Conservation (phyloP, 2,329 filamentous ascomycete species). For the Emmonsiellopsis sp. region DNA sequence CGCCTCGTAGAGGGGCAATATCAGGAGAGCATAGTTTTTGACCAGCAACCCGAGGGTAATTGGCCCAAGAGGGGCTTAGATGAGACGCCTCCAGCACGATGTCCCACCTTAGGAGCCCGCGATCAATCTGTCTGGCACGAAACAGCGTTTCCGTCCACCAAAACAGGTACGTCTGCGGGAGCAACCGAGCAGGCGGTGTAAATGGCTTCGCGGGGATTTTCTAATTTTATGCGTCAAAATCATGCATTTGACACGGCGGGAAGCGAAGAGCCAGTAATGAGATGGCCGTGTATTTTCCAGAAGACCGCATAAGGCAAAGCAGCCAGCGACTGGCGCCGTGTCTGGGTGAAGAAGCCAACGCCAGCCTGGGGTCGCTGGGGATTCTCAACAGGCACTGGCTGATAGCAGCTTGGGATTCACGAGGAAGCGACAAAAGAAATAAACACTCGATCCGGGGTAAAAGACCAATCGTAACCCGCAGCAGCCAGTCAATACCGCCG, state of each 20-base stretch:
- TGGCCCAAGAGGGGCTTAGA: too few relatives aligned
- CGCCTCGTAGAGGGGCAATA: too few relatives aligned
- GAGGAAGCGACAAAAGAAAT: neutral
- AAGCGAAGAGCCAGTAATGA: neutral
- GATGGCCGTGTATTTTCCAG: neutral
- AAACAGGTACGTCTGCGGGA: neutral
- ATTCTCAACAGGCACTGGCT: neutral
- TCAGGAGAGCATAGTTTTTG: too few relatives aligned
- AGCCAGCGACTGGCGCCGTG: neutral
- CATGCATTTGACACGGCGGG: neutral
- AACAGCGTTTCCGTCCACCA: neutral
- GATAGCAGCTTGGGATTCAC: neutral
- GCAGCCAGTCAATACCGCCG: too few relatives aligned
- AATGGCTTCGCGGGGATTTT: neutral
- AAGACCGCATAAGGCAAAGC: neutral
- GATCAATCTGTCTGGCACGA: neutral
- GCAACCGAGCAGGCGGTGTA: neutral
- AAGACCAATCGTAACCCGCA: neutral
- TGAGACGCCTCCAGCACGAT: too few relatives aligned
- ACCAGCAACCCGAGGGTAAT: too few relatives aligned
- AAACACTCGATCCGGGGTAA: neutral
- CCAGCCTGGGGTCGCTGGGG: neutral
- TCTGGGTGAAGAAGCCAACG: neutral
- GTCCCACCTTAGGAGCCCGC: too few relatives aligned
- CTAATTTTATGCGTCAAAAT: neutral